A percentile compares a stretch with the other conserved stretches of the same genome.
phyloP scores from a whole-genome alignment of 345 rosid species.

The Citrus inodora region DNA sequence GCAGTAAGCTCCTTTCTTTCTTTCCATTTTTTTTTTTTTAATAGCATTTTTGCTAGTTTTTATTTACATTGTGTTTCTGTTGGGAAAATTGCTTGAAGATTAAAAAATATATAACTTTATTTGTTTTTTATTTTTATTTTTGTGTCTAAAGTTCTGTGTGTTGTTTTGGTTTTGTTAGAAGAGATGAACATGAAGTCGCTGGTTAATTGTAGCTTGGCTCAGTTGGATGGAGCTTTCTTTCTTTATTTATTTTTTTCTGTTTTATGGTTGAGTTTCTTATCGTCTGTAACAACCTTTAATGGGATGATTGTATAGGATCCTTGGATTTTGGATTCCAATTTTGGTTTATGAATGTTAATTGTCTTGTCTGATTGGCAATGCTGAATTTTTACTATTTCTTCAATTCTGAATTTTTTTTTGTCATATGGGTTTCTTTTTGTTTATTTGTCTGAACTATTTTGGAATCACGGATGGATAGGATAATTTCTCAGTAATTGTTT shows the following conservation, averaged over 20 bases:
- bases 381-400: neutral
- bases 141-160: neutral
- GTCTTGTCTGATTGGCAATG: constrained; percentile 17
- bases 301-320: neutral
- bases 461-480: neutral
- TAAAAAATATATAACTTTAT: too few relatives aligned
- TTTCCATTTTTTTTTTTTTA: neutral
- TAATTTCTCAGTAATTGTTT: neutral
- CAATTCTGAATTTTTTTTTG: neutral
- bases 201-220: neutral
- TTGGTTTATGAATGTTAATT: neutral
- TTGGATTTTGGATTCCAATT: neutral
- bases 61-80: neutral
- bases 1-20: constrained; percentile 45
- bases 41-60: neutral
- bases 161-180: neutral
- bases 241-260: neutral
- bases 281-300: neutral
- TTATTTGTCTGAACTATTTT: neutral
- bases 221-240: neutral
- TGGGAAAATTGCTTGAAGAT: neutral
- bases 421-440: neutral
- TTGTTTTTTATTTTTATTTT: neutral
- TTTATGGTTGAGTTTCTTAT: neutral
- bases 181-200: neutral